Percentiles rank a stretch among this genome's conserved stretches.
These are phyloP conservation scores for Fallopia convolvulus DNA, from an alignment of 148 eudicot species.

Conservation along the genomic window DNA sequence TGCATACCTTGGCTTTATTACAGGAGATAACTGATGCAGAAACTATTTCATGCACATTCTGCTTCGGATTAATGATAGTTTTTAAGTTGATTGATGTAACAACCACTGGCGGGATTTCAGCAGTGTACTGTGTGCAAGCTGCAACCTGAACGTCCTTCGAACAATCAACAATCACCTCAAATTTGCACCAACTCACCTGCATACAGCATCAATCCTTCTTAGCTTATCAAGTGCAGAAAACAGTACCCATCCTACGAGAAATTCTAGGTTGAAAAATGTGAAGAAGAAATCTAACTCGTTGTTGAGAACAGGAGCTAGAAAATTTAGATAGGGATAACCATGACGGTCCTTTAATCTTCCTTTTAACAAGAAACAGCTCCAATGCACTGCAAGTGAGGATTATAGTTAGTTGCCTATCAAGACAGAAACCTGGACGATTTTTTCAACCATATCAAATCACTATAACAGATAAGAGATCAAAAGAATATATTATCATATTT, in stretches of 20 bases:
- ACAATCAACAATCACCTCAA: slow-evolving; percentile 70
- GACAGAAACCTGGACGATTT: neutral
- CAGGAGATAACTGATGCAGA: slow-evolving; percentile 93
- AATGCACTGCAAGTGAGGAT: slow-evolving; percentile 50
- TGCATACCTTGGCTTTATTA: slow-evolving; percentile 73
- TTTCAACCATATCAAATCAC: neutral
- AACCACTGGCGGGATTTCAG: slow-evolving; percentile 81
- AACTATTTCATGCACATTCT: slow-evolving; percentile 74
- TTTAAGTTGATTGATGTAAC: slow-evolving; percentile 87
- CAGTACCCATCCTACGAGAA: neutral
- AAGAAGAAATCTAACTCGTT: slow-evolving; percentile 44
- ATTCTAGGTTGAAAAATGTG: neutral
- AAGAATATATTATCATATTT: neutral
- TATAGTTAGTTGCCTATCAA: slow-evolving; percentile 6
- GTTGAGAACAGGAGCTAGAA: slow-evolving; percentile 53
- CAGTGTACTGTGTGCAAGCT: slow-evolving; percentile 38
- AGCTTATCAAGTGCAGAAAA: neutral
- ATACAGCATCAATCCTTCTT: slow-evolving; percentile 16
- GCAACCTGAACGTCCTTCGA: slow-evolving; percentile 67
- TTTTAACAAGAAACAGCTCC: slow-evolving; percentile 82
- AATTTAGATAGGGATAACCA: slow-evolving; percentile 83
- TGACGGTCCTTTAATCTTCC: slow-evolving; percentile 94
- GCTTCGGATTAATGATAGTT: slow-evolving; percentile 69
- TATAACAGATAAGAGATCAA: neutral
- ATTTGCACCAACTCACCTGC: slow-evolving; percentile 99